Evolutionary conservation across 176 grass and related monocot genomes (phyloP), one percentile per base, ranked within the genome.

Genomic region (Carex littledalei): DNA sequence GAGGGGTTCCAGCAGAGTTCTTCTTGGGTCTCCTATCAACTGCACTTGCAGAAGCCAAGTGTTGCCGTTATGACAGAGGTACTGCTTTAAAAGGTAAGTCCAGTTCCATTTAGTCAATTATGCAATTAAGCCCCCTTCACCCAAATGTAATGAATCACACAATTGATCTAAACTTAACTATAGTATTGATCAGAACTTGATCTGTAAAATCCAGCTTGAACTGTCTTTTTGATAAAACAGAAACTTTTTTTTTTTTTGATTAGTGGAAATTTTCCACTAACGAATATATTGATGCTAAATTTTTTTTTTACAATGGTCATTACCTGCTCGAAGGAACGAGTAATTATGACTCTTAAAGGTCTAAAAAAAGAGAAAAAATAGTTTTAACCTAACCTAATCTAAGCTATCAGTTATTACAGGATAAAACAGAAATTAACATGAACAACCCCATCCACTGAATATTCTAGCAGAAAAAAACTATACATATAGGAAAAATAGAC

Each of bases 1-100:
- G 88, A 83, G 88, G 84, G 81, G 88, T 89, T 83, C 88, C 88
- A 41, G 74, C 70, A 59, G 88, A 89, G 45, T 89, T 65, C 67
- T 89, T 89, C 75, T 83, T 89, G 29, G 66, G 64, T 66, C 88
- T 89, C 81, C 31, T 89, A 61, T 77, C 50, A 24, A 89, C 55
- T 67, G 84, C 88, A 66, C 62, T 89, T 39, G 67, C 35, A 16
- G 57, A 82, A 45, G 58, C 60, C 0, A 60, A 82, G 61, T 66
- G 34, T 63, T 60, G 80, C 18, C 41, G n/a, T 66, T 63, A 82
- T 59, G 80, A 82, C 58, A 82, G 59, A 82, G 17, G 34, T 45
- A 35, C 58, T 47, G 80, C 80, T 24, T 5, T 63, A 22, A 45
- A 31, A 24, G 58, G 80, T 66, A 82, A 55, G 2, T 66, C 20